Conservation (phyloP, 148 eudicot species). For the Cornus kousa region DNA sequence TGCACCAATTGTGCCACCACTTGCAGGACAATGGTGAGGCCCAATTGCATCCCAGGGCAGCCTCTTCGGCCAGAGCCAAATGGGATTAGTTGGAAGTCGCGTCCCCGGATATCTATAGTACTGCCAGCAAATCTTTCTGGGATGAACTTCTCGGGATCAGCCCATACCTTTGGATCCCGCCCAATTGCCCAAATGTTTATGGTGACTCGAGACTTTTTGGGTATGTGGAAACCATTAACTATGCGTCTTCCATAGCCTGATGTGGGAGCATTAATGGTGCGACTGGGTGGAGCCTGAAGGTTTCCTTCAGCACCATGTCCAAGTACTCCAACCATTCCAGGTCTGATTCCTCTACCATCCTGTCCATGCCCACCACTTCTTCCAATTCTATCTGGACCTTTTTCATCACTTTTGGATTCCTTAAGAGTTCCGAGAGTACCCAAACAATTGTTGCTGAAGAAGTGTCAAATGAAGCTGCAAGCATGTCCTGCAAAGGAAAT, state of each 20-base stretch:
- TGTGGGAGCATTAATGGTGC: constrained; percentile 9
- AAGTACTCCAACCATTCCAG: background rate
- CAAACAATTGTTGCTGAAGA: background rate
- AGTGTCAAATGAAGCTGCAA: background rate
- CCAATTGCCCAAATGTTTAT: background rate
- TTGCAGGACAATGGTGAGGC: background rate
- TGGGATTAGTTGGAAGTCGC: constrained; percentile 5
- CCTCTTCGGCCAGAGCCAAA: constrained; percentile 14
- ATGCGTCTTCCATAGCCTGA: background rate
- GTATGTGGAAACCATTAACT: constrained; percentile 1
- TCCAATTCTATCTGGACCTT: constrained; percentile 9
- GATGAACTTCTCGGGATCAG: background rate
- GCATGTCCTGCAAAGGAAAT: background rate
- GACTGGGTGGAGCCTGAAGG: constrained; percentile 12
- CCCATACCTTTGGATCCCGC: constrained; percentile 1
- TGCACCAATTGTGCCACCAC: constrained; percentile 9
- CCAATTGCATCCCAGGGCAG: background rate
- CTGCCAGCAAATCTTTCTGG: constrained; percentile 5
- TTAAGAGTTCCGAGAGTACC: background rate
- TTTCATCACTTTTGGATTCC: constrained; percentile 9
- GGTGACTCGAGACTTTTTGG: background rate
- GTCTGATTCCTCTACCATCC: constrained; percentile 7
- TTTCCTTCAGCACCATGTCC: constrained; percentile 14
- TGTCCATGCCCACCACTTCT: background rate
- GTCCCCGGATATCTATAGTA: background rate